Conservation (phyloP, 2,329 filamentous ascomycete species). For the Fusarium nisikadoi region DNA sequence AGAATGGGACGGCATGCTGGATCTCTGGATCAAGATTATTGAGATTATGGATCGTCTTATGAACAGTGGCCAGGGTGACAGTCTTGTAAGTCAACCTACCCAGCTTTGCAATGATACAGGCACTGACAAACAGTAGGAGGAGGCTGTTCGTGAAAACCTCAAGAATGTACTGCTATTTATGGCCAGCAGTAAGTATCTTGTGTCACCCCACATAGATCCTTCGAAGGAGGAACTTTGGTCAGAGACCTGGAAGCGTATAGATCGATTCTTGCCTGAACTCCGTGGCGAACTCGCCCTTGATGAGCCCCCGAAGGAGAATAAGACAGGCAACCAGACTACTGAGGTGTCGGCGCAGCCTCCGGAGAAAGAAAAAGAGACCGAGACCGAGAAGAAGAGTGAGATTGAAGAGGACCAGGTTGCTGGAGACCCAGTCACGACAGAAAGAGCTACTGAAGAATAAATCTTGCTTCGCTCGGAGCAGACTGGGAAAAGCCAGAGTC, state of each 20-base stretch:
- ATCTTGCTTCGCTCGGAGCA: not conserved
- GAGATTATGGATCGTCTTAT: constrained; percentile 96
- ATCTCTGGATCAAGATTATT: constrained; percentile 91
- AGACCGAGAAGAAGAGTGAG: constrained; percentile 15
- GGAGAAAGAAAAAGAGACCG: constrained; percentile 3
- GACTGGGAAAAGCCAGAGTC: not conserved
- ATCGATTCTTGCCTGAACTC: constrained; percentile 71
- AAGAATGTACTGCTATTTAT: constrained; percentile 98
- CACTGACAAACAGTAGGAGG: constrained; percentile 68
- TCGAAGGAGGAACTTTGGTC: constrained; percentile 67
- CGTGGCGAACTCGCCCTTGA: constrained; percentile 67
- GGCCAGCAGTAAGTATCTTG: constrained; percentile 86
- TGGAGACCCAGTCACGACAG: constrained; percentile 5
- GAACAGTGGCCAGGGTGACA: constrained; percentile 94
- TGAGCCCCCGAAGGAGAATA: constrained; percentile 43
- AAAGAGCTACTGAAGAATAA: constrained; percentile 4
- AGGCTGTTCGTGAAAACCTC: constrained; percentile 92
- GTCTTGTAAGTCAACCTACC: constrained; percentile 70
- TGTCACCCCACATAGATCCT: constrained; percentile 70
- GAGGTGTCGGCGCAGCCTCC: not conserved
- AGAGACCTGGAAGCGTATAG: constrained; percentile 73
- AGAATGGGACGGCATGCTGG: constrained; percentile 88
- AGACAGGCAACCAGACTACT: not conserved
- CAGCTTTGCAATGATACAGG: not conserved
- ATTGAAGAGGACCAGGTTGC: not conserved